Conservation (phyloP, 2,329 filamentous ascomycete genomes). For the Talaromyces sp. region DNA sequence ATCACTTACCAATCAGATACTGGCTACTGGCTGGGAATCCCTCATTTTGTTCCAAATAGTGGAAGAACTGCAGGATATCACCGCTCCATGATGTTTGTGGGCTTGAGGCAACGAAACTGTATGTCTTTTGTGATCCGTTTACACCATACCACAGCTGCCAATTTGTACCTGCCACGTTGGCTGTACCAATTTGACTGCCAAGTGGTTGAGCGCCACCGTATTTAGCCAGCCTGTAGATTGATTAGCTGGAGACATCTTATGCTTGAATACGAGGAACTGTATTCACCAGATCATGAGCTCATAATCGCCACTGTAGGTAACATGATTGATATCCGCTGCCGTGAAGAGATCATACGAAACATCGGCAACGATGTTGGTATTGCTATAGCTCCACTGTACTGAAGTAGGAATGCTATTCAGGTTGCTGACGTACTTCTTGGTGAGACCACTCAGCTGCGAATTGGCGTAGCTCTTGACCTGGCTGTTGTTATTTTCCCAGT, state of each 20-base stretch:
- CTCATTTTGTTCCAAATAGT: constrained; percentile 50
- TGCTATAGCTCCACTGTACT: constrained; percentile 49
- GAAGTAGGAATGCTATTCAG: constrained; percentile 41
- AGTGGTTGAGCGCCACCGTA: constrained; percentile 54
- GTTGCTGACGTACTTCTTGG: constrained; percentile 24
- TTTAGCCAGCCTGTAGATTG: constrained; percentile 38
- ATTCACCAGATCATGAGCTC: constrained; percentile 61
- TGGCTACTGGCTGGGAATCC: constrained; percentile 47
- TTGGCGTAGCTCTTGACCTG: constrained; percentile 46
- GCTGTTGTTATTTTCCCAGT: constrained; percentile 36
- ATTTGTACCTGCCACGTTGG: constrained; percentile 47
- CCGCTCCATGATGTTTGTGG: constrained; percentile 50
- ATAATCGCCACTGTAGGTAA: constrained; percentile 47
- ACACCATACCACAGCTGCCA: constrained; percentile 59
- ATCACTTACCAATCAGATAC: constrained; percentile 47
- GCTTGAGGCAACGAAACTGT: constrained; percentile 49
- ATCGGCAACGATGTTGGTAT: constrained; percentile 49
- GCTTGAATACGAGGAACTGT: not conserved
- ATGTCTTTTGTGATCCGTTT: constrained; percentile 54
- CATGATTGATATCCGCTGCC: constrained; percentile 34
- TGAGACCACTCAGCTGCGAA: constrained; percentile 29
- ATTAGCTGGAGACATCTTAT: not conserved
- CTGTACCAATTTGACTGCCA: constrained; percentile 50
- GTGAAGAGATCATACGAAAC: constrained; percentile 61
- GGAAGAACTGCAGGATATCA: constrained; percentile 56